A percentile compares a stretch with the other conserved stretches of the same genome.
phyloP scores from a whole-genome alignment of 345 rosid genomes.

The Acer negundo region DNA sequence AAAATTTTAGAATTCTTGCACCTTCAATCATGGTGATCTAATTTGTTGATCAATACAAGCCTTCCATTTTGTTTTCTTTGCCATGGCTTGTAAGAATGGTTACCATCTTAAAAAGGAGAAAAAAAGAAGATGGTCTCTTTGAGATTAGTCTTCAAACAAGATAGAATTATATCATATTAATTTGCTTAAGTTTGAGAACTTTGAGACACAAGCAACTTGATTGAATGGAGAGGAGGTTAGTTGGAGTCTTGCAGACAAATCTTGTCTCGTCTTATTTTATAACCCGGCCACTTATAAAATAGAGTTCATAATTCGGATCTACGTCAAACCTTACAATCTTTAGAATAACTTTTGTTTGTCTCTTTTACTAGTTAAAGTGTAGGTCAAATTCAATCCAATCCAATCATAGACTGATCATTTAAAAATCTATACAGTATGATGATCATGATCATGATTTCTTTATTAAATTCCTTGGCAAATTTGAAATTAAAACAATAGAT shows the following conservation, averaged over 20 bases:
- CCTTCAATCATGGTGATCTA: background rate
- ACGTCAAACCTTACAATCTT: too few species aligned
- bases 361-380: background rate
- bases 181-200: constrained; percentile 28
- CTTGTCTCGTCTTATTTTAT: too few species aligned
- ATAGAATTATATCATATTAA: constrained; percentile 13
- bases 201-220: constrained; percentile 27
- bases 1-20: background rate
- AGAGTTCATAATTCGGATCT: too few species aligned
- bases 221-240: constrained; percentile 18
- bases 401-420: background rate
- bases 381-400: background rate
- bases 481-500: background rate
- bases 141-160: background rate
- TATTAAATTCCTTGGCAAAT: background rate
- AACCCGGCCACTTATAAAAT: too few species aligned
- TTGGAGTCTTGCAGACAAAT: constrained; percentile 6
- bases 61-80: constrained; percentile 8
- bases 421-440: background rate
- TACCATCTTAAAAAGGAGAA: constrained; percentile 8
- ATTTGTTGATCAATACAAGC: background rate
- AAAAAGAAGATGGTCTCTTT: background rate
- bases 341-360: background rate
- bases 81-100: constrained; percentile 12
- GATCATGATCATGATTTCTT: background rate